These are phyloP conservation scores for Jacaranda mimosifolia DNA, from an alignment of 257 asterid genomes.

Conservation along the genomic window DNA sequence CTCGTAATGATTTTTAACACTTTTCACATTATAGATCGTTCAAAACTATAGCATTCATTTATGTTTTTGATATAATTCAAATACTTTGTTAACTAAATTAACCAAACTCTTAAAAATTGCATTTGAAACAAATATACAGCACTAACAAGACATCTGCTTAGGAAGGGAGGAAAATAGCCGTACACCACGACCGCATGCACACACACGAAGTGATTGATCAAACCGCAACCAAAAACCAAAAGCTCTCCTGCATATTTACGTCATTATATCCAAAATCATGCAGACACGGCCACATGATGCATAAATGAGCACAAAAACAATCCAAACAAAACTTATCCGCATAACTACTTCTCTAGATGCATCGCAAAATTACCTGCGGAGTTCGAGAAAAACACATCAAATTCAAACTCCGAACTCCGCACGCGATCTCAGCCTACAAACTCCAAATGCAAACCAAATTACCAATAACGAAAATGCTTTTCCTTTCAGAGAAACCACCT, in stretches of 20 bases:
- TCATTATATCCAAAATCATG: constrained; percentile 22
- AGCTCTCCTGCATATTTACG: neutral
- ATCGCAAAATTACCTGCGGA: constrained; percentile 44
- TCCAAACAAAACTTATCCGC: neutral
- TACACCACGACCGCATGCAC: neutral
- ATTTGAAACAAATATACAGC: constrained; percentile 15
- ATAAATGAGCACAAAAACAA: constrained; percentile 16
- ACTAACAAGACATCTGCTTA: neutral
- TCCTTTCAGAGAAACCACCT: constrained; percentile 1
- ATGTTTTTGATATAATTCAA: neutral
- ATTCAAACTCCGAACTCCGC: constrained; percentile 49
- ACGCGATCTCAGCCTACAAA: constrained; percentile 34
- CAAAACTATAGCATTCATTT: neutral
- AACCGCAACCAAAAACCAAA: constrained; percentile 23
- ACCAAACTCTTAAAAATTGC: neutral
- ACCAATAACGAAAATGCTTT: neutral
- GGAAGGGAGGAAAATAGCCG: neutral
- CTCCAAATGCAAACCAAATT: constrained; percentile 23
- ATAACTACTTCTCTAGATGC: neutral
- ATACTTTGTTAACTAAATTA: neutral
- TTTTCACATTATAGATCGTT: neutral
- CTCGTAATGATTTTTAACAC: neutral
- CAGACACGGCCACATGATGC: constrained; percentile 18
- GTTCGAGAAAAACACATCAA: constrained; percentile 33
- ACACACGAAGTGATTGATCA: neutral